These are phyloP conservation scores for Eucalyptus globulus DNA, from an alignment of 345 rosid species.

Conservation along the genomic window DNA sequence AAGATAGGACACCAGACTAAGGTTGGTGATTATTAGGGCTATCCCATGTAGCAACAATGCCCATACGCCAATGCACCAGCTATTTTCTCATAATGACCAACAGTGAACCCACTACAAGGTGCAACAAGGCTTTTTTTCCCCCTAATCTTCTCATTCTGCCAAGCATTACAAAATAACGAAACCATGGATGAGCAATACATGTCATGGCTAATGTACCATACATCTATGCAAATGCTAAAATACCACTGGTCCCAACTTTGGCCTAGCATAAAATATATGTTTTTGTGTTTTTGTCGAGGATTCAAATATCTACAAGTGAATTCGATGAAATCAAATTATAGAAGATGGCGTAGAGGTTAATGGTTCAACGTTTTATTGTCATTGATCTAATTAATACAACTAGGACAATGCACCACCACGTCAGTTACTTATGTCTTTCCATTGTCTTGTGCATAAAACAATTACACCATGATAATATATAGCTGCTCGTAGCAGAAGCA, in stretches of 20 bases:
- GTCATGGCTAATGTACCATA: not conserved
- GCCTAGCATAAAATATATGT: not conserved
- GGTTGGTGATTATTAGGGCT: not conserved
- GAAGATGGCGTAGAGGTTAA: not conserved
- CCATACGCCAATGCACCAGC: not conserved
- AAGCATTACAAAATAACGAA: not conserved
- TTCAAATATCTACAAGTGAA: not conserved
- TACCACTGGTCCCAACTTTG: not conserved
- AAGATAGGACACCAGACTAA: not conserved
- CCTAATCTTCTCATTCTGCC: not conserved
- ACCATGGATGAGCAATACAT: not conserved
- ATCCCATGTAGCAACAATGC: not conserved
- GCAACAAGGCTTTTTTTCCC: not conserved
- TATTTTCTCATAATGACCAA: not conserved
- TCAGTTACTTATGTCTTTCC: not conserved
- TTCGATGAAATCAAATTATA: not conserved
- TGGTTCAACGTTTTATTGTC: not conserved
- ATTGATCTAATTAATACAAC: not conserved
- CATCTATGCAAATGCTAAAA: not conserved
- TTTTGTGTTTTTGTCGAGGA: not conserved
- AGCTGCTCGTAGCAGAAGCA: not conserved
- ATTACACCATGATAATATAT: not conserved
- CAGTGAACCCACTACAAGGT: not conserved
- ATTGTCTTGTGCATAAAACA: not conserved
- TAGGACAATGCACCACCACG: not conserved